Conservation (phyloP, 2,329 filamentous ascomycete species). For the Bipolaris victoriae region DNA sequence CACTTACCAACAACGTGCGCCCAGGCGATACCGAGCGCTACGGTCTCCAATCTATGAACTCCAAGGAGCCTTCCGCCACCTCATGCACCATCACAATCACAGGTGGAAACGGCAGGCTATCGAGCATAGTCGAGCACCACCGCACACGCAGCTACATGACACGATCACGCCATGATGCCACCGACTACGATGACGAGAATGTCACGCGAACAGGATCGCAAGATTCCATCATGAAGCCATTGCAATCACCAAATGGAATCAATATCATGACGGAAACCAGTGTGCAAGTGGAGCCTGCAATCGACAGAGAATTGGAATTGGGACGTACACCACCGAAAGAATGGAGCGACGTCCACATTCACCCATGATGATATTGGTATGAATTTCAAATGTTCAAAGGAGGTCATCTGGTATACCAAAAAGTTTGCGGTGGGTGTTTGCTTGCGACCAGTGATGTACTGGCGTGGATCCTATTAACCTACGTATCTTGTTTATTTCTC, state of each 20-base stretch:
- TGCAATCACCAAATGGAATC: slow-evolving; percentile 18
- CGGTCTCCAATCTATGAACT: slow-evolving; percentile 37
- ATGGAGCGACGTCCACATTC: slow-evolving; percentile 6
- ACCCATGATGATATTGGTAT: background rate
- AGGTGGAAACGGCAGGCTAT: slow-evolving; percentile 40
- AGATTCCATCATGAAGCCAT: slow-evolving; percentile 44
- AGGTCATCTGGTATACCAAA: background rate
- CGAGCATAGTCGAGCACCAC: slow-evolving; percentile 36
- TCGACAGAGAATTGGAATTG: slow-evolving; percentile 18
- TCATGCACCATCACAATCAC: slow-evolving; percentile 46
- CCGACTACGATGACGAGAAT: slow-evolving; percentile 29
- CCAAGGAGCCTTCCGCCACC: slow-evolving; percentile 30
- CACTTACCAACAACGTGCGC: slow-evolving; percentile 30
- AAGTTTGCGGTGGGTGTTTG: background rate
- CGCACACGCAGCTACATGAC: slow-evolving; percentile 27
- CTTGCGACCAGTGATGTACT: background rate
- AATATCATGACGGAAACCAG: slow-evolving; percentile 45
- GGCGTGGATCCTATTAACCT: background rate
- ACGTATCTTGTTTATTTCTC: background rate
- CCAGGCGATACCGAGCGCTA: slow-evolving; percentile 35
- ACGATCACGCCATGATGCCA: slow-evolving; percentile 21
- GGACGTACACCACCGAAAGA: slow-evolving; percentile 16
- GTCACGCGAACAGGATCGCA: slow-evolving; percentile 39
- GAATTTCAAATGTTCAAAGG: background rate
- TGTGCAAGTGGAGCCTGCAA: slow-evolving; percentile 40